These are phyloP conservation scores for Penicillium brasilianum DNA, from an alignment of 2,329 filamentous ascomycete genomes.

Conservation along the genomic window DNA sequence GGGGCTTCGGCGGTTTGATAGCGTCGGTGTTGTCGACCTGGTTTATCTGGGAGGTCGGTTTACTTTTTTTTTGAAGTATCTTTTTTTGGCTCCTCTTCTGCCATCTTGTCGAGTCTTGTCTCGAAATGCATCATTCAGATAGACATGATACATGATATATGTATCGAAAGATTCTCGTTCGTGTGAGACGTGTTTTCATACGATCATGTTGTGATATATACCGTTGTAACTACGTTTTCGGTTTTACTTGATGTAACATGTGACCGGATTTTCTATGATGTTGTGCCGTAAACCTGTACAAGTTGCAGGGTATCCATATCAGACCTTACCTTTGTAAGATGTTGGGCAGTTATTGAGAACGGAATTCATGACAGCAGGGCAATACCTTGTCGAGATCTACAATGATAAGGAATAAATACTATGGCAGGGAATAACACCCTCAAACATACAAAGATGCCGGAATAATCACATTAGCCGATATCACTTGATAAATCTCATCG, in stretches of 20 bases:
- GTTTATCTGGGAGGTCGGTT: neutral
- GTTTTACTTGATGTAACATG: too few relatives aligned
- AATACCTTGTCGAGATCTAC: neutral
- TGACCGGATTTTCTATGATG: neutral
- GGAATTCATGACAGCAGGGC: neutral
- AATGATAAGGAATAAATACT: neutral
- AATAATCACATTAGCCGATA: neutral
- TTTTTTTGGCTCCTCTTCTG: conserved; percentile 1
- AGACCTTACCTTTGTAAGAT: neutral
- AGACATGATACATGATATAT: conserved; percentile 3
- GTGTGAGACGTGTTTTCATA: neutral
- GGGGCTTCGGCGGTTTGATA: conserved; percentile 5
- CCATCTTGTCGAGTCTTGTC: conserved; percentile 9
- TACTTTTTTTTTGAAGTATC: neutral
- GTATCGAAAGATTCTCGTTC: too few relatives aligned
- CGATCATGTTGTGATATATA: neutral
- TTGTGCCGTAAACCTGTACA: neutral
- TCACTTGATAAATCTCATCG: conserved; percentile 10
- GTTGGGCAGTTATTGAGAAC: neutral
- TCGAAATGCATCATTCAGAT: conserved; percentile 2
- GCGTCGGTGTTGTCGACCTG: conserved; percentile 17
- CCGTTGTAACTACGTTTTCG: neutral
- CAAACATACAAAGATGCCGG: neutral
- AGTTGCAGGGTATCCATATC: neutral
- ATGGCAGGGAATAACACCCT: neutral